Conservation (phyloP, 139 green algal species). For the Yamagishiella unicocca region DNA sequence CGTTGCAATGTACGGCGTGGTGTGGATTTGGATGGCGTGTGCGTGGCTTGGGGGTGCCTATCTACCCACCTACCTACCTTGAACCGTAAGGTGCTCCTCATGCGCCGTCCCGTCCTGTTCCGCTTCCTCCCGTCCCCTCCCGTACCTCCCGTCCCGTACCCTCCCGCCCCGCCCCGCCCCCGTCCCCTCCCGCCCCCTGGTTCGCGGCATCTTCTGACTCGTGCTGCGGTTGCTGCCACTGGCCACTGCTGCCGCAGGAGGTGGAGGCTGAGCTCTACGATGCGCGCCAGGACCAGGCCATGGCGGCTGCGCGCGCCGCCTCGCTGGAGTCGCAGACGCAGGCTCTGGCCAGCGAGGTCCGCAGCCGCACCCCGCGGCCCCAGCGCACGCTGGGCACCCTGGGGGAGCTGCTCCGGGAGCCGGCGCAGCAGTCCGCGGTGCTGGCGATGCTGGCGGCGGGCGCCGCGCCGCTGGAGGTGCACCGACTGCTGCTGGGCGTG, state of each 20-base stretch:
- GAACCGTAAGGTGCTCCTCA: no score
- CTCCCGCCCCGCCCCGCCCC: no score
- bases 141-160: no score
- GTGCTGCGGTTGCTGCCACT: neutral
- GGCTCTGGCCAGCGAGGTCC: constrained; percentile 13
- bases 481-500: constrained; percentile 45
- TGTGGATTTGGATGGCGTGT: no score
- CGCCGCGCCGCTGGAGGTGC: constrained; percentile 17
- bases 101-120: no score
- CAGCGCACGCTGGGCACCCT: neutral
- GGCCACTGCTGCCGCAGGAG: constrained; percentile 1
- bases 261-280: constrained; percentile 29
- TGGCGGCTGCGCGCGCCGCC: neutral
- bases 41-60: no score
- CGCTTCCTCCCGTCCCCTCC: no score
- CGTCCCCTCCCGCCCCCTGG: no score
- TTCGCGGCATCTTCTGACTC: neutral
- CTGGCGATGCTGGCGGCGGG: constrained; percentile 26
- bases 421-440: constrained; percentile 2
- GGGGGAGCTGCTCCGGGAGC: constrained; percentile 14
- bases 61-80: no score
- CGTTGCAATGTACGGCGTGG: no score
- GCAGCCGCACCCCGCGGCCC: constrained; percentile 35
- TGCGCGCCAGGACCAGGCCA: neutral
- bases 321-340: neutral